These are phyloP conservation scores for Onygena corvina DNA, from an alignment of 2,329 filamentous ascomycete genomes.

Conservation along the genomic window DNA sequence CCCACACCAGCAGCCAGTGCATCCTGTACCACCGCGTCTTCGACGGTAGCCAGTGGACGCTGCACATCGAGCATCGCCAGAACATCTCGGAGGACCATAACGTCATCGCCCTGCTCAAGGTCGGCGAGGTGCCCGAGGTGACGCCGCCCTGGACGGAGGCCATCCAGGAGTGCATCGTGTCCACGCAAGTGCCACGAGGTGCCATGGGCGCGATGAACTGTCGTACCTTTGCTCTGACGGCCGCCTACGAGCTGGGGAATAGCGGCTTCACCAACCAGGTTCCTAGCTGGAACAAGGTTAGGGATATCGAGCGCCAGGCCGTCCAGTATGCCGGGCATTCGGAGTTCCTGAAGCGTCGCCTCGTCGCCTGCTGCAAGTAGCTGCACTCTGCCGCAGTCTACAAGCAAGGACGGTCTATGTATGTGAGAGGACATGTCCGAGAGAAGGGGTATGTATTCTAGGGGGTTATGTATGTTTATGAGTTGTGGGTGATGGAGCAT, in stretches of 20 bases:
- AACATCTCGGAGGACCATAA: neutral
- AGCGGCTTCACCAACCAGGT: neutral
- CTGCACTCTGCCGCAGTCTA: neutral
- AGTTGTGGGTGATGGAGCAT: too few relatives aligned
- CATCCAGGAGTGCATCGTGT: neutral
- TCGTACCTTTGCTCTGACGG: conserved; percentile 1
- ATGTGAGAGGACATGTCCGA: too few relatives aligned
- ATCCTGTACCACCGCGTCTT: neutral
- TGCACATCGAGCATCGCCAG: neutral
- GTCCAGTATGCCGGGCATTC: neutral
- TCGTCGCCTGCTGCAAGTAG: neutral
- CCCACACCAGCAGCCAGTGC: neutral
- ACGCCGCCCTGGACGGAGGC: neutral
- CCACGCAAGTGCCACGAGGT: neutral
- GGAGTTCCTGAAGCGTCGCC: neutral
- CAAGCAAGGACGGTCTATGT: too few relatives aligned
- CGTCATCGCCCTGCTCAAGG: neutral
- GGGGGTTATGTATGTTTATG: too few relatives aligned
- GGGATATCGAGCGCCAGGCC: neutral
- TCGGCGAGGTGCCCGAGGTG: neutral
- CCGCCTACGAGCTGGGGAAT: neutral
- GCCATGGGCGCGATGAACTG: neutral
- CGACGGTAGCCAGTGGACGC: neutral
- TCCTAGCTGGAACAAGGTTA: neutral
- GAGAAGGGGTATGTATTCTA: too few relatives aligned